Evolutionary conservation across 83 land plant species (phyloP).

Genomic region (Diphasiastrum complanatum): DNA sequence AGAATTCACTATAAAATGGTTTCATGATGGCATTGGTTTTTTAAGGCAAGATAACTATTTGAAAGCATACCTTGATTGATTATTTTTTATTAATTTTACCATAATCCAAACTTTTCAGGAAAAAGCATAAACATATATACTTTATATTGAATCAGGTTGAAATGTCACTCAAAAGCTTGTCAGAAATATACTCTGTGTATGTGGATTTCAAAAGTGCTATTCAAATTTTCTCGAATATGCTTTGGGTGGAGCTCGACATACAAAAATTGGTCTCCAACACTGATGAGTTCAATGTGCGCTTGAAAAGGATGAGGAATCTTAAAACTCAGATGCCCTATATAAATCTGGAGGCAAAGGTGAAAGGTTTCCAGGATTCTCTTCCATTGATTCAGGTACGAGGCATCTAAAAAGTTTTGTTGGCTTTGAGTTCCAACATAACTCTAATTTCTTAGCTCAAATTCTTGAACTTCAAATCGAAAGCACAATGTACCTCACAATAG

Average conservation of each 20-base stretch:
- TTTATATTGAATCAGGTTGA: constrained; percentile 25
- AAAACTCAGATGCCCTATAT: constrained; percentile 23
- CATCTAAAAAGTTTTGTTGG: neutral
- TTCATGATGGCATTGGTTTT: no score
- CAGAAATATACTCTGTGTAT: constrained; percentile 28
- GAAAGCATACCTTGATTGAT: no score
- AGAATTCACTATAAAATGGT: no score
- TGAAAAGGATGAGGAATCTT: constrained; percentile 28
- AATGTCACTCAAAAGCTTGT: constrained; percentile 17
- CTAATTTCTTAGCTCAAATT: no score
- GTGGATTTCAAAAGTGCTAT: constrained; percentile 21
- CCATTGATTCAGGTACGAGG: constrained; percentile 31
- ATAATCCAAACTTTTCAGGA: neutral
- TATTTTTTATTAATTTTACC: neutral
- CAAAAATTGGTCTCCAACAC: constrained; percentile 28
- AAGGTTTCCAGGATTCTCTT: constrained; percentile 40
- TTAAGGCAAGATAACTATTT: no score
- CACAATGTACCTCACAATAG: no score
- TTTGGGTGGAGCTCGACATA: constrained; percentile 40
- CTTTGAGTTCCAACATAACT: no score
- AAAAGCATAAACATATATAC: no score
- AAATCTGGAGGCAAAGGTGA: constrained; percentile 30
- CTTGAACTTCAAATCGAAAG: no score
- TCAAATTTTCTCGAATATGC: constrained; percentile 18
- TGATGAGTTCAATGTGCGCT: constrained; percentile 25